Conservation (phyloP, 352 stramenopile species). For the Pythium plurisporium region DNA sequence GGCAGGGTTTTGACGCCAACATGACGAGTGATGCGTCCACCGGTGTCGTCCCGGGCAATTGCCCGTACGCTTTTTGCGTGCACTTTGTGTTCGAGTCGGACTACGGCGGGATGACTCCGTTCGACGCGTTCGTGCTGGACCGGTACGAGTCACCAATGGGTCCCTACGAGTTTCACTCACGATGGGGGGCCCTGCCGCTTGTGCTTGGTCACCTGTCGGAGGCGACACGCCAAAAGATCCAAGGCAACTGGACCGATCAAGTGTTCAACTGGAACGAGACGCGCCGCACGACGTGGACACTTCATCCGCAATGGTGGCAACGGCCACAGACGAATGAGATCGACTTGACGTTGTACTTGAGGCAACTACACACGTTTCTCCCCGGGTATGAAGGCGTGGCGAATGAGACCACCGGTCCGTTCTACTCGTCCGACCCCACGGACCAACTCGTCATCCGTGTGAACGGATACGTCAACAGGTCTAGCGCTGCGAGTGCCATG, state of each 20-base stretch:
- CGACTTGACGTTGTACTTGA: slow-evolving; percentile 48
- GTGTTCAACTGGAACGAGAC: slow-evolving; percentile 26
- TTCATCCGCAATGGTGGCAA: slow-evolving; percentile 35
- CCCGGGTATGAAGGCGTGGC: slow-evolving; percentile 18
- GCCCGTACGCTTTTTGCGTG: slow-evolving; percentile 21
- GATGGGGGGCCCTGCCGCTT: slow-evolving; percentile 18
- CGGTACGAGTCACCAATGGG: slow-evolving; percentile 25
- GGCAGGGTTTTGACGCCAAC: slow-evolving; percentile 7
- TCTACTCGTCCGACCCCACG: slow-evolving; percentile 31
- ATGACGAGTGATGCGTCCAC: background rate
- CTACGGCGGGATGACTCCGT: slow-evolving; percentile 40
- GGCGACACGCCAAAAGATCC: slow-evolving; percentile 7
- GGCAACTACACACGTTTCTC: slow-evolving; percentile 49
- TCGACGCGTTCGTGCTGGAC: slow-evolving; percentile 50
- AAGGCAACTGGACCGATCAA: background rate
- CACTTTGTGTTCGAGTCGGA: slow-evolving; percentile 39
- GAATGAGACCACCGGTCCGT: slow-evolving; percentile 23
- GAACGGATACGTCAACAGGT: slow-evolving; percentile 19
- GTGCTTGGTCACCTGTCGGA: slow-evolving; percentile 28
- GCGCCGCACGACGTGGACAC: slow-evolving; percentile 34
- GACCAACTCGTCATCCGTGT: slow-evolving; percentile 48
- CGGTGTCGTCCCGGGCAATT: background rate
- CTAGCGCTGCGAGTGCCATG: slow-evolving; percentile 17
- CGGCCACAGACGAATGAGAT: slow-evolving; percentile 24
- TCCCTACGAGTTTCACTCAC: background rate